Percentiles rank a stretch among this genome's conserved stretches.
phyloP scores from a whole-genome alignment of 306 rosid species.

The Albizia julibrissin region DNA sequence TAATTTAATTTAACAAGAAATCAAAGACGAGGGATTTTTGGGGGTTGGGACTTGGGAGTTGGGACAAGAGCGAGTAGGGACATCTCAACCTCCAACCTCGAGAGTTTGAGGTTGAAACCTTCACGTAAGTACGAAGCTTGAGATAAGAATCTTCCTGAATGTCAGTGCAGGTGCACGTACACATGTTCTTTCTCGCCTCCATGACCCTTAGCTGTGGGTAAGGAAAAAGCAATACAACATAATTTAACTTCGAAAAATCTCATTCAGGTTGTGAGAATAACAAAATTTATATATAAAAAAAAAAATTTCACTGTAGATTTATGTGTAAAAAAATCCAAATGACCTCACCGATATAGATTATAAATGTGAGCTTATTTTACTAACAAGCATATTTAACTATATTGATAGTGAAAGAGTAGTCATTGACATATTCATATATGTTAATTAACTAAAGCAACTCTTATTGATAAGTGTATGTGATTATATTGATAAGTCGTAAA shows the following conservation, averaged over 20 bases:
- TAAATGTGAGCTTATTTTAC: too few relatives aligned
- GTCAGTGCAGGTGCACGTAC: background rate
- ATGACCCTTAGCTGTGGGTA: background rate
- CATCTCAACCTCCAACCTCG: background rate
- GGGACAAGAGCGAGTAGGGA: background rate
- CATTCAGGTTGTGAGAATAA: too few relatives aligned
- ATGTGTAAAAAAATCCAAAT: too few relatives aligned
- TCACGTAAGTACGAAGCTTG: background rate
- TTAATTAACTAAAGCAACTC: too few relatives aligned
- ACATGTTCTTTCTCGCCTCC: background rate
- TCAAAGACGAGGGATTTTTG: background rate
- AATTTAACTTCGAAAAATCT: too few relatives aligned
- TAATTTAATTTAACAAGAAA: background rate
- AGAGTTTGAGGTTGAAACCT: background rate
- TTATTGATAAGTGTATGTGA: too few relatives aligned
- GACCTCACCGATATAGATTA: too few relatives aligned
- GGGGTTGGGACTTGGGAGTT: background rate
- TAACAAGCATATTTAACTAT: accelerated
- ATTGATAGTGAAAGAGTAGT: accelerated
- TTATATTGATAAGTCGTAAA: too few relatives aligned
- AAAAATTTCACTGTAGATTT: too few relatives aligned
- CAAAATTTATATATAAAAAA: too few relatives aligned
- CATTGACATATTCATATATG: accelerated
- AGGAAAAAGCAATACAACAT: background rate
- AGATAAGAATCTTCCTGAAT: background rate